These are phyloP conservation scores for Phalaenopsis hybrid DNA, from an alignment of 116 monocot genomes.

Conservation along the genomic window DNA sequence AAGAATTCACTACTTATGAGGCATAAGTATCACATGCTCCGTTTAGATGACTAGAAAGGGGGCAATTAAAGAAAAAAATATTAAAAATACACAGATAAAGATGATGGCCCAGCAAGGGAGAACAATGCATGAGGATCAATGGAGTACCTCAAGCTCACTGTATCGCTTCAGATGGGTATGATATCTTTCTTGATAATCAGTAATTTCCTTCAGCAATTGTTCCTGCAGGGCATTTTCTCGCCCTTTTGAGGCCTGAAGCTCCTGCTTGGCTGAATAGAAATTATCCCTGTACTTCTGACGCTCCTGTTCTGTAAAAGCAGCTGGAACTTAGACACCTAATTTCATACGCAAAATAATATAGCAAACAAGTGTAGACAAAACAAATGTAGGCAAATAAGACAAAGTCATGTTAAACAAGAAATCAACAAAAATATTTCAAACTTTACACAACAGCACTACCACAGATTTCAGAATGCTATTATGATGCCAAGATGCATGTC, in stretches of 20 bases:
- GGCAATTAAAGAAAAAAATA: background rate
- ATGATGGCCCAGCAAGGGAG: background rate
- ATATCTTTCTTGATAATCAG: constrained; percentile 51
- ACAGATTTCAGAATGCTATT: background rate
- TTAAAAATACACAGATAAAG: background rate
- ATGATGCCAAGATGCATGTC: background rate
- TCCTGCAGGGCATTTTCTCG: constrained; percentile 70
- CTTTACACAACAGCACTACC: background rate
- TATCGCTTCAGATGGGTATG: constrained; percentile 35
- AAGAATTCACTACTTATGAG: no score
- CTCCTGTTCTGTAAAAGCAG: constrained; percentile 56
- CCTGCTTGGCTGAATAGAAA: constrained; percentile 47
- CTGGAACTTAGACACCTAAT: background rate
- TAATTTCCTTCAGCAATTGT: constrained; percentile 61
- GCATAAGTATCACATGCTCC: no score
- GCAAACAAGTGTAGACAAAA: background rate
- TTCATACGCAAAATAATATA: background rate
- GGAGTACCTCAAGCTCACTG: constrained; percentile 74
- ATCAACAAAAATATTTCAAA: background rate
- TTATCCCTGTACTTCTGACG: constrained; percentile 35
- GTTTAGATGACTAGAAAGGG: background rate
- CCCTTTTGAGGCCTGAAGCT: constrained; percentile 79
- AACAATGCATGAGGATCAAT: background rate
- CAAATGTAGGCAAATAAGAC: background rate
- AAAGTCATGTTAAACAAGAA: background rate